Evolutionary conservation across 495 filamentous ascomycete genomes (phyloP).

Genomic region (Lineolata rhizophorae): DNA sequence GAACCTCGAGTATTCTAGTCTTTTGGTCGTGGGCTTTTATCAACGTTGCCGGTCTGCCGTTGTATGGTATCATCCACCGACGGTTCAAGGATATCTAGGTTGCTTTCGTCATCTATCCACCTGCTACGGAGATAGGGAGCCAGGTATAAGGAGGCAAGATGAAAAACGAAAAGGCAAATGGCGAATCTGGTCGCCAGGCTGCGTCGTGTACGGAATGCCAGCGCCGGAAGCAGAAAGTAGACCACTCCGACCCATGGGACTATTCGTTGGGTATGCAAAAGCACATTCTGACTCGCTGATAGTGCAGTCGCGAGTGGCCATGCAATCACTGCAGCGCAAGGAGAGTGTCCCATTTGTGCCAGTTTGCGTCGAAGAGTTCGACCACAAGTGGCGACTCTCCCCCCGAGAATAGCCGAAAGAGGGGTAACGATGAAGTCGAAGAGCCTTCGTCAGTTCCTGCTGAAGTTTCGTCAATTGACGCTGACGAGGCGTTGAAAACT

Average conservation of each 20-base stretch:
- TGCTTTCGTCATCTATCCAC: too few relatives aligned
- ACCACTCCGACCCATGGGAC: too few relatives aligned
- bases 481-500: slow-evolving; percentile 8
- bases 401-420: slow-evolving; percentile 2
- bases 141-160: too few relatives aligned
- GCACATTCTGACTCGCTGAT: too few relatives aligned
- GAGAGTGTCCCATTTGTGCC: slow-evolving; percentile 20
- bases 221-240: slow-evolving; percentile 5
- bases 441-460: too few relatives aligned
- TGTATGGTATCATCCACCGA: too few relatives aligned
- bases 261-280: too few relatives aligned
- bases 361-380: slow-evolving; percentile 12
- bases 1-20: too few relatives aligned
- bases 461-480: slow-evolving; percentile 3
- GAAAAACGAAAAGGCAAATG: neutral
- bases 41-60: too few relatives aligned
- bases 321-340: slow-evolving; percentile 23
- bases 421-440: slow-evolving; percentile 9
- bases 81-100: too few relatives aligned
- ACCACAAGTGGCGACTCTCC: slow-evolving; percentile 2
- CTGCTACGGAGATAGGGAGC: too few relatives aligned
- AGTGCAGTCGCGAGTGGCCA: slow-evolving; percentile 23
- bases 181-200: neutral
- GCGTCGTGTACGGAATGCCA: neutral
- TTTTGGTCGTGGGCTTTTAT: too few relatives aligned